These are phyloP conservation scores for Septoria petroselini DNA, from an alignment of 2,329 filamentous ascomycete genomes.

Conservation along the genomic window DNA sequence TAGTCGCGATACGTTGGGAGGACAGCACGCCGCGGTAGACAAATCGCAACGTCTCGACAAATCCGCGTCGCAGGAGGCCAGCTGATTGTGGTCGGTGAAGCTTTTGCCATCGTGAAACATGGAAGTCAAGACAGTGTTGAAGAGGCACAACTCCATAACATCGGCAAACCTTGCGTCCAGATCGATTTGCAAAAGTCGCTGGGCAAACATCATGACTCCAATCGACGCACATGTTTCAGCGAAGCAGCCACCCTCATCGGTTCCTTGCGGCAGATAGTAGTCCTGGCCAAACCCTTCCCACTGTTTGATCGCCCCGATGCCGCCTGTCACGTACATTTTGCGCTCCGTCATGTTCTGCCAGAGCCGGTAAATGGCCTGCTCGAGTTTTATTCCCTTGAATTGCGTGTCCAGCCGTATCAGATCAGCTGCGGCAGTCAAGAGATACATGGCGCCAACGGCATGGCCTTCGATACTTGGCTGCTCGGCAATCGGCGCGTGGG, in stretches of 20 bases:
- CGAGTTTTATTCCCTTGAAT: constrained; percentile 35
- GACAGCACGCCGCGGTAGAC: constrained; percentile 61
- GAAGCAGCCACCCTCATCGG: constrained; percentile 62
- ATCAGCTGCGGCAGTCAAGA: constrained; percentile 58
- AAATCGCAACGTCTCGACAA: constrained; percentile 53
- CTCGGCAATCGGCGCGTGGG: constrained; percentile 54
- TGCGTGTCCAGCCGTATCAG: constrained; percentile 45
- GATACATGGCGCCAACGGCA: constrained; percentile 59
- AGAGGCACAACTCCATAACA: constrained; percentile 60
- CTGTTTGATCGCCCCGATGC: constrained; percentile 57
- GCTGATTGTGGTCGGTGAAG: constrained; percentile 62
- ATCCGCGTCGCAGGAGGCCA: constrained; percentile 53
- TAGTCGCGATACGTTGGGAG: constrained; percentile 57
- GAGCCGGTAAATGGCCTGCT: constrained; percentile 46
- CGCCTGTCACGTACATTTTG: constrained; percentile 63
- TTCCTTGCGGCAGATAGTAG: constrained; percentile 58
- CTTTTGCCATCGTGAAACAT: constrained; percentile 56
- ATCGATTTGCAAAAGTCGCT: constrained; percentile 54
- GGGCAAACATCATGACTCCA: constrained; percentile 59
- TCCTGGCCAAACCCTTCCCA: constrained; percentile 61
- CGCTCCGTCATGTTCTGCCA: constrained; percentile 61
- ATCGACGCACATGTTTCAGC: constrained; percentile 61
- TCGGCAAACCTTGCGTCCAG: constrained; percentile 55
- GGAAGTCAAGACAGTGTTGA: constrained; percentile 58
- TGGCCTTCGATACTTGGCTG: constrained; percentile 58